Percentiles rank a stretch among this genome's conserved stretches.
Conservation (phyloP, 2,329 filamentous ascomycete species). For the Neophaeococcomyces aloes region DNA sequence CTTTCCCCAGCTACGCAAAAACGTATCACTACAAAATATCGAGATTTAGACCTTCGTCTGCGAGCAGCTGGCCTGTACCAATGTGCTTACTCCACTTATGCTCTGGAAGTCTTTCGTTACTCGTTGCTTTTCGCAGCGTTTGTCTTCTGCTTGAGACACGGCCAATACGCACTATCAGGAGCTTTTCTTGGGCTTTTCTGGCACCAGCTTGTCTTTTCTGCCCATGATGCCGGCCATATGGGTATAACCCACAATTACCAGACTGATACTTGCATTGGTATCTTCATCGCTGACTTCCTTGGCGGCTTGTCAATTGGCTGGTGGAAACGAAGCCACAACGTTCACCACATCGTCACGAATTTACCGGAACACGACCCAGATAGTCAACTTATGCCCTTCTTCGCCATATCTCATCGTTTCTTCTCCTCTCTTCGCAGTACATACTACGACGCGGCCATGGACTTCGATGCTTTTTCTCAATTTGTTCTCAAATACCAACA, state of each 20-base stretch:
- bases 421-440: slow-evolving; percentile 62
- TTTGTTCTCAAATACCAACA: slow-evolving; percentile 63
- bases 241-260: slow-evolving; percentile 89
- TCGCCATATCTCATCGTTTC: slow-evolving; percentile 75
- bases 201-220: slow-evolving; percentile 90
- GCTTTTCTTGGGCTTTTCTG: slow-evolving; percentile 72
- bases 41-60: slow-evolving; percentile 62
- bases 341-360: slow-evolving; percentile 94
- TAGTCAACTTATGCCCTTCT: slow-evolving; percentile 82
- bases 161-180: slow-evolving; percentile 60
- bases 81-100: slow-evolving; percentile 75
- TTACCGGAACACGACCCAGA: slow-evolving; percentile 91
- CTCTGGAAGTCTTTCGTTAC: slow-evolving; percentile 64
- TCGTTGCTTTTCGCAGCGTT: slow-evolving; percentile 53
- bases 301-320: slow-evolving; percentile 85
- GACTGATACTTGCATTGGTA: slow-evolving; percentile 72
- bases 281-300: slow-evolving; percentile 78
- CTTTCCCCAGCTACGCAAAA: slow-evolving; percentile 64
- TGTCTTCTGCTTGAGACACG: slow-evolving; percentile 48
- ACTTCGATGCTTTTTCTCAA: slow-evolving; percentile 64
- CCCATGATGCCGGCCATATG: slow-evolving; percentile 94
- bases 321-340: slow-evolving; percentile 96
- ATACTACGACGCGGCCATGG: slow-evolving; percentile 73
- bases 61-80: slow-evolving; percentile 65
- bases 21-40: slow-evolving; percentile 68